Evolutionary conservation across 768 basidiomycete genomes (phyloP).

Genomic region (Leucocoprinus leucothites): DNA sequence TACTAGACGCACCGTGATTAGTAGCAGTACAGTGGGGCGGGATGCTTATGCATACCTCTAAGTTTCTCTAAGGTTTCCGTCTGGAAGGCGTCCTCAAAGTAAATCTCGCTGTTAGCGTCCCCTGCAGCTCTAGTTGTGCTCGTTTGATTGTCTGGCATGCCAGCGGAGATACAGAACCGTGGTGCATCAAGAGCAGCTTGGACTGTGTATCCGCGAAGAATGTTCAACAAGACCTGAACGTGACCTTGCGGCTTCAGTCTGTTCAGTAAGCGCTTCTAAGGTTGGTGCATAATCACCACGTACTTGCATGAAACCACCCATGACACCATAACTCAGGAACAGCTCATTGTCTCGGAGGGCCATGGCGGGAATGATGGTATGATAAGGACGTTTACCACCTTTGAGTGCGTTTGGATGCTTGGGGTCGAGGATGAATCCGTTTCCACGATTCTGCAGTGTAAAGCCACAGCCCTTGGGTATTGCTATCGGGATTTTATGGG

Average conservation of each 20-base stretch:
- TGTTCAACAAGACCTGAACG: slow-evolving; percentile 88
- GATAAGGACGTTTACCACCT: slow-evolving; percentile 83
- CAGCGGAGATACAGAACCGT: slow-evolving; percentile 93
- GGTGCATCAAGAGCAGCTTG: slow-evolving; percentile 94
- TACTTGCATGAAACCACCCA: slow-evolving; percentile 91
- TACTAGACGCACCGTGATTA: slow-evolving; percentile 33
- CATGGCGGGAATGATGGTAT: slow-evolving; percentile 93
- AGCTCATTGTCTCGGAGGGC: slow-evolving; percentile 76
- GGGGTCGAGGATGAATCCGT: slow-evolving; percentile 75
- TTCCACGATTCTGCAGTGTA: slow-evolving; percentile 92
- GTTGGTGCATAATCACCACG: not conserved
- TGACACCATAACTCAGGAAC: slow-evolving; percentile 87
- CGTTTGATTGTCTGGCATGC: slow-evolving; percentile 58
- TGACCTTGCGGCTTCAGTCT: slow-evolving; percentile 83
- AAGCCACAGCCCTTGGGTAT: slow-evolving; percentile 95
- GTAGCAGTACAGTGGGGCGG: not conserved
- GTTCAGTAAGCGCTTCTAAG: not conserved
- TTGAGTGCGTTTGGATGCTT: slow-evolving; percentile 83
- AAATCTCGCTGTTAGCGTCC: slow-evolving; percentile 80
- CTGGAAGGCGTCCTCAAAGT: slow-evolving; percentile 82
- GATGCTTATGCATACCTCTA: slow-evolving; percentile 43
- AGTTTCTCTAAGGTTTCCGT: slow-evolving; percentile 61
- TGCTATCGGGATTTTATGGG: slow-evolving; percentile 41
- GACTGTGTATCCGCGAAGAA: slow-evolving; percentile 81
- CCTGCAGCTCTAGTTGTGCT: slow-evolving; percentile 48